These are phyloP conservation scores for Russula olivacea DNA, from an alignment of 768 basidiomycete genomes.

Conservation along the genomic window DNA sequence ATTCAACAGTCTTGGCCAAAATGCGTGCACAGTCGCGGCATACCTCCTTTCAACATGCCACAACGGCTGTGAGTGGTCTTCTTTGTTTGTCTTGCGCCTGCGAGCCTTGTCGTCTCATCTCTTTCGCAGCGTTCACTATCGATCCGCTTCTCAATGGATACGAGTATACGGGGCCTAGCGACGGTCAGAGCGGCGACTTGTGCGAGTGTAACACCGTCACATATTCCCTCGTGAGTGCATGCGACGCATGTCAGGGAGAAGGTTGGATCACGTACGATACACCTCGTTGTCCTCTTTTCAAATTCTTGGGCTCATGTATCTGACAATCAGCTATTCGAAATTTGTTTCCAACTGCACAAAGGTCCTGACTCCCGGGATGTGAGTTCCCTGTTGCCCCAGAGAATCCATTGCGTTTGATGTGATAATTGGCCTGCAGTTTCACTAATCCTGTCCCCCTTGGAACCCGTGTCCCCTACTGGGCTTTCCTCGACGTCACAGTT, in stretches of 20 bases:
- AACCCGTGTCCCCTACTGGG: slow-evolving; percentile 4
- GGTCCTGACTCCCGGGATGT: not conserved
- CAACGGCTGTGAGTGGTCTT: slow-evolving; percentile 5
- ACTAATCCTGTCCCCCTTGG: slow-evolving; percentile 8
- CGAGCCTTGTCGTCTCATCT: not conserved
- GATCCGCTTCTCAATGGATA: not conserved
- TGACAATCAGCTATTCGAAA: too few relatives aligned
- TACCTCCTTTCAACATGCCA: slow-evolving; percentile 7
- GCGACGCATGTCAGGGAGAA: slow-evolving; percentile 6
- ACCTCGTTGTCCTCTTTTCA: too few relatives aligned
- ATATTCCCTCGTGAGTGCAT: slow-evolving; percentile 15
- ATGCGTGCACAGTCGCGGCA: slow-evolving; percentile 6
- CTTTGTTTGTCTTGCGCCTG: not conserved
- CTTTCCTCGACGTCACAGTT: slow-evolving; percentile 9
- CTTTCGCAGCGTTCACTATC: slow-evolving; percentile 6
- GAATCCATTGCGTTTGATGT: not conserved
- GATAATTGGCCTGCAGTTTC: not conserved
- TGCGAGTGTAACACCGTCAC: slow-evolving; percentile 14
- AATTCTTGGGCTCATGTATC: not conserved
- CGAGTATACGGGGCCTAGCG: not conserved
- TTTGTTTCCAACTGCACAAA: not conserved
- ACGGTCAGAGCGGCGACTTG: not conserved
- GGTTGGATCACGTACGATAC: slow-evolving; percentile 1
- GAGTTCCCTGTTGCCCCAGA: not conserved
- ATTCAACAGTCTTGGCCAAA: slow-evolving; percentile 12